phyloP scores from a whole-genome alignment of 1,284 basidiomycete genomes.

The Ustilago vetiveriae region DNA sequence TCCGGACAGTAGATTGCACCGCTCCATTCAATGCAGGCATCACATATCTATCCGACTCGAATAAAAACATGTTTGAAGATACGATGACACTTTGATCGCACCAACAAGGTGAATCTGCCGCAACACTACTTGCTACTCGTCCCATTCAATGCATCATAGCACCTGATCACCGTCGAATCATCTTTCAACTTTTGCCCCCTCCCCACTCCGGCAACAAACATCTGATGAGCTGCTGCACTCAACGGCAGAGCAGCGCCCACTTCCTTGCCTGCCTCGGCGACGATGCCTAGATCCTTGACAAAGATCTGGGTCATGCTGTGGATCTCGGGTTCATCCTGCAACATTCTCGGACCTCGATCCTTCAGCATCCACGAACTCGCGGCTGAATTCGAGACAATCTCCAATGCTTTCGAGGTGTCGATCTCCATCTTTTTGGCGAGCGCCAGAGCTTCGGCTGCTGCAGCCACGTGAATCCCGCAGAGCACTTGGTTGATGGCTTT shows the following conservation, averaged over 20 bases:
- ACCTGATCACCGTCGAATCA: constrained; percentile 27
- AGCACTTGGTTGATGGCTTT: constrained; percentile 65
- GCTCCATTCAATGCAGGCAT: too few relatives aligned
- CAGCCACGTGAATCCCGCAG: constrained; percentile 65
- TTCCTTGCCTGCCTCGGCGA: constrained; percentile 19
- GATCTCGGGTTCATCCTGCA: constrained; percentile 24
- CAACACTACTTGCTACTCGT: too few relatives aligned
- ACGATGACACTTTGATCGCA: too few relatives aligned
- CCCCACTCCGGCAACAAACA: constrained; percentile 22
- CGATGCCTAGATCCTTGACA: constrained; percentile 29
- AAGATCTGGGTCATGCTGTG: constrained; percentile 23
- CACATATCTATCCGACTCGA: too few relatives aligned
- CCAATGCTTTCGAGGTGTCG: constrained; percentile 62
- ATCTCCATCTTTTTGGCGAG: constrained; percentile 67
- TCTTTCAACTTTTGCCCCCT: constrained; percentile 17
- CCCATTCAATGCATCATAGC: constrained; percentile 31
- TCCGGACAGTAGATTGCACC: constrained; percentile 18
- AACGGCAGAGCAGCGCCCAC: constrained; percentile 19
- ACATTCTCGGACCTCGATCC: constrained; percentile 57
- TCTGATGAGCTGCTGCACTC: constrained; percentile 18
- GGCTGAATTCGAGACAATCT: constrained; percentile 64
- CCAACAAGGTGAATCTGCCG: too few relatives aligned
- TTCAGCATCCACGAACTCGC: constrained; percentile 64
- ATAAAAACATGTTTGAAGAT: too few relatives aligned
- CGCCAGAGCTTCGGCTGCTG: constrained; percentile 67